A percentile compares a stretch with the other conserved stretches of the same genome.
phyloP scores from a whole-genome alignment of 2,329 filamentous ascomycete species.

The Cladobotryum mycophilum region DNA sequence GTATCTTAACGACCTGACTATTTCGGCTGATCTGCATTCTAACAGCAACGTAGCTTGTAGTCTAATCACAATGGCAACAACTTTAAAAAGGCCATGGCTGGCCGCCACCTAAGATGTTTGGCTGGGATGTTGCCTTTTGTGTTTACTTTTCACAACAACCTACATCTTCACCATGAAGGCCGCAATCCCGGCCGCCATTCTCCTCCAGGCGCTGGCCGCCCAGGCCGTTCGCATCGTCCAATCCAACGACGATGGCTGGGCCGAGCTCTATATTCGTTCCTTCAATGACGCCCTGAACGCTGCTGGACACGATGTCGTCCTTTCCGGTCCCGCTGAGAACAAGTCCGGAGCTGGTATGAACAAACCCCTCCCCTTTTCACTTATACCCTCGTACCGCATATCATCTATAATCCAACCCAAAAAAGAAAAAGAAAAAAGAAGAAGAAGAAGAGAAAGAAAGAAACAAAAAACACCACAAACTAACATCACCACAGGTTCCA shows the following conservation, averaged over 20 bases:
- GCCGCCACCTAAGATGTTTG: background rate
- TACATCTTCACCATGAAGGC: slow-evolving; percentile 19
- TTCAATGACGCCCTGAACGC: slow-evolving; percentile 50
- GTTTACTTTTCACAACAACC: no score
- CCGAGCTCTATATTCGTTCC: slow-evolving; percentile 58
- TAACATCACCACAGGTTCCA: slow-evolving; percentile 39
- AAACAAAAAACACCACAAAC: slow-evolving; percentile 6
- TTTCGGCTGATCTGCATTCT: background rate
- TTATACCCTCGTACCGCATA: background rate
- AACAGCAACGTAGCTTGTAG: no score
- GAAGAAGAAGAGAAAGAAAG: background rate
- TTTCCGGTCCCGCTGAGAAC: slow-evolving; percentile 62
- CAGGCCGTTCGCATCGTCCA: slow-evolving; percentile 50
- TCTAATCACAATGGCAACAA: no score
- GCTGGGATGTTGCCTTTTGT: background rate
- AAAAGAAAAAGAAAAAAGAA: background rate
- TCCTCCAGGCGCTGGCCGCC: slow-evolving; percentile 21
- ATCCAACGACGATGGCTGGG: slow-evolving; percentile 69
- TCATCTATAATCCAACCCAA: background rate
- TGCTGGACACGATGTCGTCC: slow-evolving; percentile 54
- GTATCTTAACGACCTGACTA: background rate
- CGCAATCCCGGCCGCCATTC: slow-evolving; percentile 14
- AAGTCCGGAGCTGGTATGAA: slow-evolving; percentile 53
- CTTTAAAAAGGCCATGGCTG: no score
- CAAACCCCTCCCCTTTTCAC: background rate